These are phyloP conservation scores for Epithemia pelagica DNA, from an alignment of 108 stramenopile species.

Conservation along the genomic window DNA sequence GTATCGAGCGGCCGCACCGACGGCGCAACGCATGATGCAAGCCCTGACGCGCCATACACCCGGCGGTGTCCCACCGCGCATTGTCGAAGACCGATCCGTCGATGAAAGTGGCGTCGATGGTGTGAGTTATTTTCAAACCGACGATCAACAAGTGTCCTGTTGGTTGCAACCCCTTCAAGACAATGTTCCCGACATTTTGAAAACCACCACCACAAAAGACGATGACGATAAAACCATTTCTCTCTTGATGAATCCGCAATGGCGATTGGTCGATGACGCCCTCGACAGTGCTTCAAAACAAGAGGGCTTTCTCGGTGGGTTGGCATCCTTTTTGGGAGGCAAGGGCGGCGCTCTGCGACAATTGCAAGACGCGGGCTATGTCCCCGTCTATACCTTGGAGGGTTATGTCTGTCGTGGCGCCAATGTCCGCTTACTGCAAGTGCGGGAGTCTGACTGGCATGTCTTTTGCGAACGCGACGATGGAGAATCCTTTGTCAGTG, in stretches of 20 bases:
- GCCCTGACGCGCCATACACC: slow-evolving; percentile 12
- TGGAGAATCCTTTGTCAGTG: slow-evolving; percentile 47
- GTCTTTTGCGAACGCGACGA: slow-evolving; percentile 82
- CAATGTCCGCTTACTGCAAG: slow-evolving; percentile 70
- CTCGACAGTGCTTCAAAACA: slow-evolving; percentile 59
- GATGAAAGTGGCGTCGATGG: slow-evolving; percentile 89
- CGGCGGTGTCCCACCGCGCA: slow-evolving; percentile 57
- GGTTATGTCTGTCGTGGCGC: slow-evolving; percentile 85
- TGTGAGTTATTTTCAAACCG: slow-evolving; percentile 61
- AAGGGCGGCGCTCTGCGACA: slow-evolving; percentile 61
- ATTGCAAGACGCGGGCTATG: slow-evolving; percentile 57
- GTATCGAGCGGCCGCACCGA: slow-evolving; percentile 65
- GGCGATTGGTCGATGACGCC: slow-evolving; percentile 83
- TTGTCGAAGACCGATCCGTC: slow-evolving; percentile 73
- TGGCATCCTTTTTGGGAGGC: slow-evolving; percentile 83
- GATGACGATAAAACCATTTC: slow-evolving; percentile 28
- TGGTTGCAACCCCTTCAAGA: slow-evolving; percentile 84
- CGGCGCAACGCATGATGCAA: slow-evolving; percentile 49
- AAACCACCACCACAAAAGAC: slow-evolving; percentile 32
- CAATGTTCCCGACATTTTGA: slow-evolving; percentile 41
- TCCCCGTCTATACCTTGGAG: slow-evolving; percentile 55
- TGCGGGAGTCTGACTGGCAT: slow-evolving; percentile 63
- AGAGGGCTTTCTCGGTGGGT: slow-evolving; percentile 47
- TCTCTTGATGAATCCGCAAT: slow-evolving; percentile 80
- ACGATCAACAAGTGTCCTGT: slow-evolving; percentile 36